Conservation (phyloP, 805 yeast genomes). For the Torulaspora delbrueckii region DNA sequence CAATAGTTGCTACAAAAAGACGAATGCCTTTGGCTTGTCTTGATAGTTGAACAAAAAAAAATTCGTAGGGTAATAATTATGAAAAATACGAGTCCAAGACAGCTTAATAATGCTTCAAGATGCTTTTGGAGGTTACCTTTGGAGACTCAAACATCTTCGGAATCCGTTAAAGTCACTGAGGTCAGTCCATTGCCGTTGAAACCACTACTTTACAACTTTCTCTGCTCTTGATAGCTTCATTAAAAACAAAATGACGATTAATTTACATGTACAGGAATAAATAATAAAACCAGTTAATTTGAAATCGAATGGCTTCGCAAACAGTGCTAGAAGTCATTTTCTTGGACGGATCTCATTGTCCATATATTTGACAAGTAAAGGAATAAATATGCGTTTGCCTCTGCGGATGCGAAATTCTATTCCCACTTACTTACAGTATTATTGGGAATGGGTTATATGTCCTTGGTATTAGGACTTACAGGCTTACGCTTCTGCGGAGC, state of each 20-base stretch:
- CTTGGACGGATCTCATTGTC: not conserved
- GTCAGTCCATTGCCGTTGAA: too few relatives aligned
- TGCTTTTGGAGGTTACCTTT: too few relatives aligned
- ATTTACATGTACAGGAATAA: constrained; percentile 2
- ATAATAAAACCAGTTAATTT: not conserved
- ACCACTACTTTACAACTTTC: too few relatives aligned
- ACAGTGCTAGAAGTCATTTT: not conserved
- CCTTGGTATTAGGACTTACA: not conserved
- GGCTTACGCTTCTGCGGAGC: constrained; percentile 4
- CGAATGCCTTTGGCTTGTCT: not conserved
- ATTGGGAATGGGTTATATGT: not conserved
- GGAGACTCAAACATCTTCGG: too few relatives aligned
- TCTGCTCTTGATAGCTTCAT: not conserved
- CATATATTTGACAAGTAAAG: not conserved
- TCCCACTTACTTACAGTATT: not conserved
- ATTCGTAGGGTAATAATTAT: too few relatives aligned
- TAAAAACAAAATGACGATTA: not conserved
- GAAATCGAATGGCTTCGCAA: not conserved
- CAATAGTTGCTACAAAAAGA: not conserved
- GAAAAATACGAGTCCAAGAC: too few relatives aligned
- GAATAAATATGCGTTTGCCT: not conserved
- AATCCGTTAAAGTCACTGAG: not conserved
- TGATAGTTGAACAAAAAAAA: not conserved
- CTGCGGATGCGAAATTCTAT: not conserved
- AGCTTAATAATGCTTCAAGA: too few relatives aligned